Evolutionary conservation across 768 basidiomycete species (phyloP).

Genomic region (Austroboletus eburneus): DNA sequence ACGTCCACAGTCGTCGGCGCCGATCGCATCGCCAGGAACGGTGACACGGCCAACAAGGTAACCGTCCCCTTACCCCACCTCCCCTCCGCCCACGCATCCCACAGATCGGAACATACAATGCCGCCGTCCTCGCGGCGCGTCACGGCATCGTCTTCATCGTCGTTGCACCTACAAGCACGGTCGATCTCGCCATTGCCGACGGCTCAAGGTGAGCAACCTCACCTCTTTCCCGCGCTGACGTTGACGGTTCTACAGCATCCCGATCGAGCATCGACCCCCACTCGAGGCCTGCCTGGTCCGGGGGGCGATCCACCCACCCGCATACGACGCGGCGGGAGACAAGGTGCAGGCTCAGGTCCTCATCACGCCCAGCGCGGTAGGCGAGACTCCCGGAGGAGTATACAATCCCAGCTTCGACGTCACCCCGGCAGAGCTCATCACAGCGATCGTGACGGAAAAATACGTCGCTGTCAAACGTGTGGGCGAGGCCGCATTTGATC

Average conservation of each 20-base stretch:
- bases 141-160: conserved; percentile 91
- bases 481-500: conserved; percentile 57
- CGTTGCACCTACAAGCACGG: conserved; percentile 87
- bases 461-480: conserved; percentile 77
- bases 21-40: conserved; percentile 86
- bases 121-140: conserved; percentile 84
- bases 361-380: conserved; percentile 67
- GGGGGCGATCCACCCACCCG: conserved; percentile 65
- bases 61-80: conserved; percentile 2
- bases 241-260: conserved; percentile 48
- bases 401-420: conserved; percentile 98
- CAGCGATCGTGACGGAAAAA: conserved; percentile 93
- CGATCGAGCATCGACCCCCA: conserved; percentile 88
- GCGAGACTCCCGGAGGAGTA: conserved; percentile 31
- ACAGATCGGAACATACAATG: conserved; percentile 91
- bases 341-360: conserved; percentile 73
- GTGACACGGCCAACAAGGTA: conserved; percentile 96
- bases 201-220: conserved; percentile 49
- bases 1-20: conserved; percentile 69
- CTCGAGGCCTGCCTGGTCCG: conserved; percentile 87
- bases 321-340: conserved; percentile 35
- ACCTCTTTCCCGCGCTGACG: neutral
- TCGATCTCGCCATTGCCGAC: conserved; percentile 75
- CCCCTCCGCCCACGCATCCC: neutral
- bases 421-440: conserved; percentile 89